Evolutionary conservation across 2,329 filamentous ascomycete genomes (phyloP).

Genomic region (Cytospora schulzeri): DNA sequence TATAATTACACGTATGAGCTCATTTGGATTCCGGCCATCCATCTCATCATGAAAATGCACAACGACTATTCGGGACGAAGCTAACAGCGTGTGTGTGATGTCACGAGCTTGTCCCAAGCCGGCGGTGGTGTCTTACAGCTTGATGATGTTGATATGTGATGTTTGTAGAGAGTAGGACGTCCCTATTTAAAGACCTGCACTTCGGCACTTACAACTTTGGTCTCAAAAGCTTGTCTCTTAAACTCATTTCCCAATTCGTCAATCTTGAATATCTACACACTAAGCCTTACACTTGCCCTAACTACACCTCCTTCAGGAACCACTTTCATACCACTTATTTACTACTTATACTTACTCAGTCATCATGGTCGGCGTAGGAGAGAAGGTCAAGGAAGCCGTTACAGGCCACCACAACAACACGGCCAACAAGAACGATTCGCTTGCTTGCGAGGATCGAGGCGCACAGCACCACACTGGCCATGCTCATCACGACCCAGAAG

Average conservation of each 20-base stretch:
- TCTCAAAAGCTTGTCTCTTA: too few species aligned
- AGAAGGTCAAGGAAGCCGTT: constrained; percentile 24
- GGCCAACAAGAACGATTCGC: constrained; percentile 1
- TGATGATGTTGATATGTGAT: background rate
- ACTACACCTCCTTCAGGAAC: background rate
- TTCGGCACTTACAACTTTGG: background rate
- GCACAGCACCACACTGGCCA: constrained; percentile 12
- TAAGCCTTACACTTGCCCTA: background rate
- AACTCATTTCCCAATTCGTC: background rate
- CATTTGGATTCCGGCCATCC: background rate
- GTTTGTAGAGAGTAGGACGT: background rate
- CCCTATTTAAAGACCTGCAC: background rate
- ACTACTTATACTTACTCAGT: background rate
- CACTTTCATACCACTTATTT: too few species aligned
- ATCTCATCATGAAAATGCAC: constrained; percentile 5
- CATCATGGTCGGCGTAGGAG: constrained; percentile 21
- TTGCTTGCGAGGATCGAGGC: constrained; percentile 13
- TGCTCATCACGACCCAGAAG: constrained; percentile 17
- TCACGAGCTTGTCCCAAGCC: constrained; percentile 16
- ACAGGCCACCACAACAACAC: constrained; percentile 6
- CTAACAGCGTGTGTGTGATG: constrained; percentile 14
- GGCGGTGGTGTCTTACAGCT: background rate
- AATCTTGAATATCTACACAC: background rate
- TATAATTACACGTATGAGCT: too few species aligned
- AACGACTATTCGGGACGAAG: background rate